Conservation (phyloP, 2,329 filamentous ascomycete genomes). For the Colletotrichum sp. region DNA sequence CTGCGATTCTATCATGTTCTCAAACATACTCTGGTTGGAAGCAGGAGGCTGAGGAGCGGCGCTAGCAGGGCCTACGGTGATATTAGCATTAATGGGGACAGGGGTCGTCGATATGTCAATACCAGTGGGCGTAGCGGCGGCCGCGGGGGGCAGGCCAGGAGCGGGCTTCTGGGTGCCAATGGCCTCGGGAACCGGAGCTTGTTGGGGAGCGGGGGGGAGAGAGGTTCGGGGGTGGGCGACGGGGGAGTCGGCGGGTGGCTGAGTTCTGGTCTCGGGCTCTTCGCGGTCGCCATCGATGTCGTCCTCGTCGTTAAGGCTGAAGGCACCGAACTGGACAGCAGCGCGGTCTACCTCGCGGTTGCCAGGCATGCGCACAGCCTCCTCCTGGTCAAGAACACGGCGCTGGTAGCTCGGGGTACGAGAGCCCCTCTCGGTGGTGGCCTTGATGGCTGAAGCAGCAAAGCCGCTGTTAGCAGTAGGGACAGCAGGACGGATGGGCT, state of each 20-base stretch:
- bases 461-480: slow-evolving; percentile 61
- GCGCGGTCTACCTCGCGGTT: slow-evolving; percentile 94
- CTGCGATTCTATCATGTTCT: slow-evolving; percentile 38
- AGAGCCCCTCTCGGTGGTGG: slow-evolving; percentile 64
- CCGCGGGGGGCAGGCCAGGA: slow-evolving; percentile 41
- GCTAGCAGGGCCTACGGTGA: slow-evolving; percentile 28
- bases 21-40: slow-evolving; percentile 34
- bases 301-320: slow-evolving; percentile 84
- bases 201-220: slow-evolving; percentile 74
- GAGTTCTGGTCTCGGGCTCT: slow-evolving; percentile 91
- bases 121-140: slow-evolving; percentile 39
- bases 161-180: slow-evolving; percentile 61
- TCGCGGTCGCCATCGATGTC: slow-evolving; percentile 95
- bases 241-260: slow-evolving; percentile 92
- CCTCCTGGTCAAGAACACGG: slow-evolving; percentile 90
- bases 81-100: background rate
- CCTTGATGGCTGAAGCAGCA: slow-evolving; percentile 83
- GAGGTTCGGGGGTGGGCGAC: slow-evolving; percentile 84
- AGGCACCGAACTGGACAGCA: slow-evolving; percentile 94
- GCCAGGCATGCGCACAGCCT: slow-evolving; percentile 97
- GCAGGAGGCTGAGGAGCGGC: slow-evolving; percentile 28
- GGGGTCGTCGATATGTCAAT: slow-evolving; percentile 28
- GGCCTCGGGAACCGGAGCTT: slow-evolving; percentile 58
- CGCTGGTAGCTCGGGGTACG: slow-evolving; percentile 84
- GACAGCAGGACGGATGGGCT: slow-evolving; percentile 53